Evolutionary conservation across 805 yeast genomes (phyloP).

Genomic region (Candida pini): DNA sequence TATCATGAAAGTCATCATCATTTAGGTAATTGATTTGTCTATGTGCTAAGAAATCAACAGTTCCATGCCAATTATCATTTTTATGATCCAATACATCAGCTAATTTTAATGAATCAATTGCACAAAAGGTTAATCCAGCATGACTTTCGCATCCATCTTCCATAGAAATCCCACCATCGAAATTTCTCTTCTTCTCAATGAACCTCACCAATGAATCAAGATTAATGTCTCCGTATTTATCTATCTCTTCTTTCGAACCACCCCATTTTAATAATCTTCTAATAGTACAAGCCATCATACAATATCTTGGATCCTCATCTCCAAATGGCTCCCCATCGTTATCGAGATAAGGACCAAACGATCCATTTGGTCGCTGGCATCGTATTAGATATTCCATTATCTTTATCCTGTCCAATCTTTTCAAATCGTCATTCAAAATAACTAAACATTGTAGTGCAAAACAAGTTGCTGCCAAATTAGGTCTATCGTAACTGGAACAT

Average conservation of each 20-base stretch:
- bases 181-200: constrained; percentile 32
- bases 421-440: constrained; percentile 41
- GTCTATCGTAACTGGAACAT: constrained; percentile 41
- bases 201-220: constrained; percentile 32
- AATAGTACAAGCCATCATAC: constrained; percentile 68
- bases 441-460: constrained; percentile 61
- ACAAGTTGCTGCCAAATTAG: constrained; percentile 70
- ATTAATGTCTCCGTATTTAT: constrained; percentile 37
- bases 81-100: constrained; percentile 27
- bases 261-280: constrained; percentile 39
- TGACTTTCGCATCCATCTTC: constrained; percentile 56
- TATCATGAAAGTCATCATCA: constrained; percentile 18
- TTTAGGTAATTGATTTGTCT: constrained; percentile 49
- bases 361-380: constrained; percentile 55
- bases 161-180: constrained; percentile 72
- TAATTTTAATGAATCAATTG: constrained; percentile 53
- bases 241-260: constrained; percentile 23
- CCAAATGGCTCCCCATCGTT: constrained; percentile 36
- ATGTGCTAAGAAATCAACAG: constrained; percentile 56
- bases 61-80: constrained; percentile 29
- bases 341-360: constrained; percentile 45
- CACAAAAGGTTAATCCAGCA: constrained; percentile 86
- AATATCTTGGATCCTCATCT: constrained; percentile 66
- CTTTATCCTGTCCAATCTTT: constrained; percentile 32
- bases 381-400: constrained; percentile 48